Evolutionary conservation across 1,139 yeast genomes (phyloP).

Genomic region (Taiozyma sp.): DNA sequence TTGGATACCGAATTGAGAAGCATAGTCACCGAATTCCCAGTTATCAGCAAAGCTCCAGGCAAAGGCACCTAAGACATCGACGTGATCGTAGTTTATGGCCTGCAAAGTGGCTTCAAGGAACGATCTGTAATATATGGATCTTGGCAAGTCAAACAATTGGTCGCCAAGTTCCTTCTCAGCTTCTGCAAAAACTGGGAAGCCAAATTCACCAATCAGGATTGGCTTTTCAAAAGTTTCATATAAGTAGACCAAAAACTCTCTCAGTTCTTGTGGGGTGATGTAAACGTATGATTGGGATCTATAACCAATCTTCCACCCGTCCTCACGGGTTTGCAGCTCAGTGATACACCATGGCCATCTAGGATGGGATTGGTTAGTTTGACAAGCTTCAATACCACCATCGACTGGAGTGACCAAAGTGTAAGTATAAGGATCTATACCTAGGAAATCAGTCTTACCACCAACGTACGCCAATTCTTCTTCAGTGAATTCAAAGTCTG

Average conservation of each 20-base stretch:
- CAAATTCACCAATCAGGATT: neutral
- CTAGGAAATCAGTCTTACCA: neutral
- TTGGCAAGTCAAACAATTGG: neutral
- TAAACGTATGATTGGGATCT: neutral
- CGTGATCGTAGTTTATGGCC: neutral
- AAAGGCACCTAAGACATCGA: neutral
- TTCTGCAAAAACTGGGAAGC: neutral
- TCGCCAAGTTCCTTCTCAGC: neutral
- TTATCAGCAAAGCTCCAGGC: constrained; percentile 1
- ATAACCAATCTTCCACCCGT: constrained; percentile 1
- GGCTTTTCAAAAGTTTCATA: neutral
- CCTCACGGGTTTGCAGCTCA: neutral
- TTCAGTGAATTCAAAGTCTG: neutral
- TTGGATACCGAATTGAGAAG: neutral
- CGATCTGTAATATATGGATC: neutral
- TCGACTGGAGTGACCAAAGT: neutral
- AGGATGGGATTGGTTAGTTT: neutral
- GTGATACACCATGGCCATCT: neutral
- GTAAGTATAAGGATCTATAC: constrained; percentile 1
- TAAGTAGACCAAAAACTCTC: neutral
- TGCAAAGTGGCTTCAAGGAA: neutral
- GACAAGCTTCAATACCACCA: constrained; percentile 1
- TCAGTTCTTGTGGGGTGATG: neutral
- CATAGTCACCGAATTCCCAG: neutral
- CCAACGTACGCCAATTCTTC: neutral